These are phyloP conservation scores for Diaporthe capsici DNA, from an alignment of 2,329 filamentous ascomycete genomes.

Conservation along the genomic window DNA sequence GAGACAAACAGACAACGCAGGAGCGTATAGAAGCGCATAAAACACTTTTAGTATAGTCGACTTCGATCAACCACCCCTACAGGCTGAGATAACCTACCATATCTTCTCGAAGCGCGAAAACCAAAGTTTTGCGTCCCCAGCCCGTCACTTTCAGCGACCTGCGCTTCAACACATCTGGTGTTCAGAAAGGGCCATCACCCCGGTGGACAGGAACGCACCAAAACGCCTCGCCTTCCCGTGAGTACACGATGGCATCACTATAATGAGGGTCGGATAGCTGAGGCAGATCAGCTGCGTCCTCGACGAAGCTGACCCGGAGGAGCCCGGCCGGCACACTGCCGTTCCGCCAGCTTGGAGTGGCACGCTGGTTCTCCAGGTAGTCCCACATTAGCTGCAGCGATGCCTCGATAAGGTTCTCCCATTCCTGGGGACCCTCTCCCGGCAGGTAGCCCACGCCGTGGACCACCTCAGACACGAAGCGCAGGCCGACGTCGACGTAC, in stretches of 20 bases:
- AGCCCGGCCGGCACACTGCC: not conserved
- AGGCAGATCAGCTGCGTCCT: not conserved
- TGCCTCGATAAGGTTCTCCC: not conserved
- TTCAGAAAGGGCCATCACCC: not conserved
- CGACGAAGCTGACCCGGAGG: not conserved
- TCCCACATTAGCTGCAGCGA: not conserved
- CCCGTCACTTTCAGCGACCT: not conserved
- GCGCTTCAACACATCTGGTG: no score
- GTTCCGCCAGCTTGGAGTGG: not conserved
- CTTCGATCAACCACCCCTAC: not conserved
- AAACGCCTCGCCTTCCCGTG: not conserved
- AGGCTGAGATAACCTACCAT: no score
- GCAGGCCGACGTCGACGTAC: not conserved
- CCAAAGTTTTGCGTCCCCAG: not conserved
- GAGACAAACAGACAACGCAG: not conserved
- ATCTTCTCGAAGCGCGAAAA: not conserved
- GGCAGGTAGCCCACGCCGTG: not conserved
- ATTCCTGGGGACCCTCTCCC: not conserved
- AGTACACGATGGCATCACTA: not conserved
- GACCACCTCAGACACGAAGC: not conserved
- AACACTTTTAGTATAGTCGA: not conserved
- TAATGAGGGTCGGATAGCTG: no score
- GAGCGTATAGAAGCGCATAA: no score
- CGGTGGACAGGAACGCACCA: not conserved
- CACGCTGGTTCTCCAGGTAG: not conserved